Evolutionary conservation across 192 early-diverging fungal species (phyloP), one percentile per base, ranked within the genome.

Genomic region (Rhizophagus sp.): DNA sequence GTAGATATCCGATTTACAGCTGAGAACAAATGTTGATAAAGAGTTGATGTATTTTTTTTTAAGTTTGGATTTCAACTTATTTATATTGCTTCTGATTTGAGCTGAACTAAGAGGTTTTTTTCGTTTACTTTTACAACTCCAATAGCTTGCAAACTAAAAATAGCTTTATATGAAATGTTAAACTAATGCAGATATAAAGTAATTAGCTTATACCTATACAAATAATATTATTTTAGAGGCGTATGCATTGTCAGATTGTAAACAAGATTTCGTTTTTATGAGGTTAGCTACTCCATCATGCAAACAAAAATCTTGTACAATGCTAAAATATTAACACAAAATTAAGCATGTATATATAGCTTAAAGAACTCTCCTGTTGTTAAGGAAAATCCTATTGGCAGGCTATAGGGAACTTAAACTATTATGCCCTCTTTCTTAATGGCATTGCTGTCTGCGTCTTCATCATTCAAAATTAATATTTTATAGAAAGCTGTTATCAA

Each of bases 111-210:
- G 62, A 64, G 75, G 62, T 24, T 33, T 33, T 76, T 19, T 39
- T 76, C 61, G n/a, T 63, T 76, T 25, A 25, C 41, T 63, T 76
- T 64, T n/a, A 76, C 75, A 8, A 24, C 75, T 41, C 62, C 62
- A 64, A 76, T 76, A n/a, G 34, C 39, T 17, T 34, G 62, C 25
- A 76, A 76, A 76, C 75, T 76, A 64, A 9, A 44, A 22, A 76
- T 33, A 13, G 75, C 36, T 64, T 62, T 76, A 63, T 76, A 76
- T 27, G 75, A 76, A 76, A 76, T 64, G 27, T 76, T 62, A 34
- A 76, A 76, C 75, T 76, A 76, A 73, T n/a, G 62, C 75, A 76
- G 61, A 76, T 2, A 64, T 76, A 76, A 7, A 36, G 34, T 49
- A 27, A 64, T 76, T 63, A 76, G 62, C 65, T 76, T 64, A 22